These are phyloP conservation scores for Wickerhamiella kazuoi DNA, from an alignment of 805 yeast species.

Conservation along the genomic window DNA sequence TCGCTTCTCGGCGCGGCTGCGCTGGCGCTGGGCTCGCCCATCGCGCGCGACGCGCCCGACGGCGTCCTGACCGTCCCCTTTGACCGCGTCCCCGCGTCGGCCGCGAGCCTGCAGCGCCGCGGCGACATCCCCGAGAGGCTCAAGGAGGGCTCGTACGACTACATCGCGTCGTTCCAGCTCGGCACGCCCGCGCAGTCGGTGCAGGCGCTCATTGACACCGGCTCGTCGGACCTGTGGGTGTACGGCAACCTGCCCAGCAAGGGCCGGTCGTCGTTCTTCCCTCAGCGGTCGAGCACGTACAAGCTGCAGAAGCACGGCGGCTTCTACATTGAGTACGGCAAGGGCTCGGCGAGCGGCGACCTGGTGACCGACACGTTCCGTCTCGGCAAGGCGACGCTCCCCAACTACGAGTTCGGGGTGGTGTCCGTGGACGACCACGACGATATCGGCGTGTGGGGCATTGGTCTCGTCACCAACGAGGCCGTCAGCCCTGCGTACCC, in stretches of 20 bases:
- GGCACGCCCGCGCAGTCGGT: slow-evolving; percentile 13
- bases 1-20: no score
- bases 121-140: slow-evolving; percentile 7
- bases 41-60: neutral
- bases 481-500: no score
- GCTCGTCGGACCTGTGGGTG: slow-evolving; percentile 56
- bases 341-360: no score
- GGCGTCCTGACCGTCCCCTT: neutral
- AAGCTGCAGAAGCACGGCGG: slow-evolving; percentile 1
- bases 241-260: slow-evolving; percentile 26
- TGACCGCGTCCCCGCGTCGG: neutral
- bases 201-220: slow-evolving; percentile 36
- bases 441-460: no score
- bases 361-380: no score
- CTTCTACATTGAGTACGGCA: neutral
- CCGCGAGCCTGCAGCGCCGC: neutral
- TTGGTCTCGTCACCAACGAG: no score
- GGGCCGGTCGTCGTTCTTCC: slow-evolving; percentile 15
- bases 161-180: neutral
- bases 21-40: no score
- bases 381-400: no score
- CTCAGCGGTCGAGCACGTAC: slow-evolving; percentile 12
- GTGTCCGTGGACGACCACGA: no score
- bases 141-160: neutral
- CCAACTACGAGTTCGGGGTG: no score